Conservation (phyloP, 176 grass and related monocot genomes). For the Leersia perrieri region DNA sequence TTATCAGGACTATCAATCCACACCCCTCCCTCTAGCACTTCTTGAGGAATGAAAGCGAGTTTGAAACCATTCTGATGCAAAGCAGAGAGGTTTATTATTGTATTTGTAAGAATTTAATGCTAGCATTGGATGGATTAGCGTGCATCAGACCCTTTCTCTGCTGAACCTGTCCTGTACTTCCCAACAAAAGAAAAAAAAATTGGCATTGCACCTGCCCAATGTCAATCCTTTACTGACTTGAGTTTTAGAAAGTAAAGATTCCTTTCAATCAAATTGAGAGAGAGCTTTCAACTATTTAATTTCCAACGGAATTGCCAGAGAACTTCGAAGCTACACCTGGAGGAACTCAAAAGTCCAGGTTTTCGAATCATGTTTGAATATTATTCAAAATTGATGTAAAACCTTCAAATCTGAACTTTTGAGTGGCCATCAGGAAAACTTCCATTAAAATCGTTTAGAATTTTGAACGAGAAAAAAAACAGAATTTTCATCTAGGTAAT, state of each 20-base stretch:
- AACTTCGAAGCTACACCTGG: too few relatives aligned
- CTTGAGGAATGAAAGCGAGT: not conserved
- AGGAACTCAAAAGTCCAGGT: too few relatives aligned
- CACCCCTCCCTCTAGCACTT: not conserved
- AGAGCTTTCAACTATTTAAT: not conserved
- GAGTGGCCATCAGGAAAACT: not conserved
- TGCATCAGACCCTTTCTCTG: not conserved
- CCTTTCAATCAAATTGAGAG: not conserved
- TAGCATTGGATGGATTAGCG: not conserved
- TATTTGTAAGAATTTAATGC: not conserved
- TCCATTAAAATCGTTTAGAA: not conserved
- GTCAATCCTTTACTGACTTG: not conserved
- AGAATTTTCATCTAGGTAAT: not conserved
- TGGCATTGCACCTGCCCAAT: not conserved
- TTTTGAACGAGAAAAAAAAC: not conserved
- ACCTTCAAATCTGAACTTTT: not conserved
- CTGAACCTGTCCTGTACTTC: not conserved
- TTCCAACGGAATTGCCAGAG: not conserved
- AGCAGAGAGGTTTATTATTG: too few relatives aligned
- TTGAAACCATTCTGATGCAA: too few relatives aligned
- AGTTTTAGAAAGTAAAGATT: not conserved
- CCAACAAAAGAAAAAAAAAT: not conserved
- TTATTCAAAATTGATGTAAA: not conserved
- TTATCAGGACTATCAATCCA: not conserved
- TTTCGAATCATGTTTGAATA: too few relatives aligned